Evolutionary conservation across 1,284 basidiomycete species (phyloP).

Genomic region (Malassezia slooffiae): DNA sequence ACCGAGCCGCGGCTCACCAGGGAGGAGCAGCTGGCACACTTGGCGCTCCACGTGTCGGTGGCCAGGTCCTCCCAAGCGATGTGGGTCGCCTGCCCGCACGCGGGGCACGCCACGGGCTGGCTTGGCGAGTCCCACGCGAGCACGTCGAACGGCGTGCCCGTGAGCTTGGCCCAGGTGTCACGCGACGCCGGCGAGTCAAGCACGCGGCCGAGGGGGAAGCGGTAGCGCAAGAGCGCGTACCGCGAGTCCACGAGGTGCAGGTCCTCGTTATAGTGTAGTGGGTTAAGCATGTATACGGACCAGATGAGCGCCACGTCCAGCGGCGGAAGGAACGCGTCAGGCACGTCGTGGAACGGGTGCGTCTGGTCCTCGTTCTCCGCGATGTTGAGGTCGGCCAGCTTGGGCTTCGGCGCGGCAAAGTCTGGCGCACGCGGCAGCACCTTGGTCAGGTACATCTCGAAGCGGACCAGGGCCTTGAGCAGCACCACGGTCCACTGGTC

Average conservation of each 20-base stretch:
- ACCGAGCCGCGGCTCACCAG: neutral
- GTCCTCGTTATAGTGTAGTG: slow-evolving; percentile 17
- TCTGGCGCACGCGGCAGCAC: slow-evolving; percentile 14
- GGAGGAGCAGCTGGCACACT: neutral
- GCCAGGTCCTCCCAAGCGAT: neutral
- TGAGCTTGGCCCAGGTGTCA: neutral
- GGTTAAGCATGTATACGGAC: slow-evolving; percentile 25
- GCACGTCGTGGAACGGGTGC: neutral
- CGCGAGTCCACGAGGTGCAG: too few species aligned
- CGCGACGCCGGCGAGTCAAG: too few species aligned
- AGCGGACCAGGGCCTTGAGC: slow-evolving; percentile 20
- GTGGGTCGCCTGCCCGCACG: neutral
- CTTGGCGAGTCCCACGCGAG: neutral
- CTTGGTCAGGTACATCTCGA: slow-evolving; percentile 22
- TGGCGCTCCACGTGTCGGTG: neutral
- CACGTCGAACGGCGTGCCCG: neutral
- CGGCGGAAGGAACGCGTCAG: slow-evolving; percentile 20
- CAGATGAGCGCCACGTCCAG: slow-evolving; percentile 31
- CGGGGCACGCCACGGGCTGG: neutral
- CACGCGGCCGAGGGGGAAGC: too few species aligned
- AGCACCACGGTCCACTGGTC: neutral
- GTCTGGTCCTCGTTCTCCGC: too few species aligned
- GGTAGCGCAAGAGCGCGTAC: too few species aligned
- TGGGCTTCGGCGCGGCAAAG: neutral
- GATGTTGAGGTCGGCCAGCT: neutral